Conservation (phyloP, 371 early-diverging fungal species). For the Circinella umbellata region DNA sequence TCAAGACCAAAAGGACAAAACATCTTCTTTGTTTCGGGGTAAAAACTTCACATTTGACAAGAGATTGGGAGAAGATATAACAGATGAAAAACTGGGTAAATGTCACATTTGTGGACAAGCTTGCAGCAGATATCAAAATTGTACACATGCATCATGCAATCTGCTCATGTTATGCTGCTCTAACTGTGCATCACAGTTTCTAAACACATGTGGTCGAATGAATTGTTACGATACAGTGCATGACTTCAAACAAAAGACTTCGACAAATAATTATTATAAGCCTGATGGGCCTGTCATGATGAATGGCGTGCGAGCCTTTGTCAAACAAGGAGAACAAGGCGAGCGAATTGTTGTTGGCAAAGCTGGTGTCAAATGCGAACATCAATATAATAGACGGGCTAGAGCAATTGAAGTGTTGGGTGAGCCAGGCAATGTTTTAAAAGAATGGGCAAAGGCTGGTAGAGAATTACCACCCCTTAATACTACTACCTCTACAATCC, state of each 20-base stretch:
- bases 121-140: constrained; percentile 75
- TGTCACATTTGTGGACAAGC: constrained; percentile 77
- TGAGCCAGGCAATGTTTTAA: constrained; percentile 49
- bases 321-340: constrained; percentile 34
- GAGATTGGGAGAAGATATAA: constrained; percentile 78
- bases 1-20: constrained; percentile 39
- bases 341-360: constrained; percentile 47
- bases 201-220: constrained; percentile 65
- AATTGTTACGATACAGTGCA: constrained; percentile 66
- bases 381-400: constrained; percentile 40
- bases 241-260: constrained; percentile 27
- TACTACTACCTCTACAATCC: background rate
- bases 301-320: constrained; percentile 45
- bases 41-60: constrained; percentile 88
- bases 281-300: constrained; percentile 41
- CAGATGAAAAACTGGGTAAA: constrained; percentile 65
- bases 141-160: constrained; percentile 75
- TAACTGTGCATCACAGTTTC: constrained; percentile 60
- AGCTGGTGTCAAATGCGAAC: constrained; percentile 44
- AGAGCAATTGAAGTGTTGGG: constrained; percentile 50
- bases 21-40: constrained; percentile 70
- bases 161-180: constrained; percentile 77
- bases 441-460: constrained; percentile 48
- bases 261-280: constrained; percentile 25
- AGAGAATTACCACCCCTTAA: constrained; percentile 35